These are phyloP conservation scores for Aphanomyces euteiches DNA, from an alignment of 352 stramenopile species.

Conservation along the genomic window DNA sequence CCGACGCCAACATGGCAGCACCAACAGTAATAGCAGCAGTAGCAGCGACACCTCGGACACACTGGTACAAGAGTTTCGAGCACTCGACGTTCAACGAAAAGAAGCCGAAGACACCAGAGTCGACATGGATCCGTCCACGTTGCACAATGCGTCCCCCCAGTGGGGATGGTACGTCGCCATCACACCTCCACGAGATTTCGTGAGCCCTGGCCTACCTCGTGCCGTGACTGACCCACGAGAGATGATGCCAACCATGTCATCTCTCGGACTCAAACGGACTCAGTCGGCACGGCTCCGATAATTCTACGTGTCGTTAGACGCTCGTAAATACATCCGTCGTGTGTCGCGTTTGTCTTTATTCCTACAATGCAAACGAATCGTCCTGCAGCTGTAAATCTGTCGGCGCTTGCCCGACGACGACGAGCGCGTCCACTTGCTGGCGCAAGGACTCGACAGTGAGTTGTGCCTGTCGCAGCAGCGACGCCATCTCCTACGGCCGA, in stretches of 20 bases:
- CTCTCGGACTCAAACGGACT: conserved; percentile 25
- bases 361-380: conserved; percentile 8
- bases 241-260: background rate
- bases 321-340: no score
- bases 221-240: conserved; percentile 17
- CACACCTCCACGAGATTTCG: conserved; percentile 64
- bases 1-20: no score
- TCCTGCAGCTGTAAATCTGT: background rate
- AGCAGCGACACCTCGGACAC: background rate
- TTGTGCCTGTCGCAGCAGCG: background rate
- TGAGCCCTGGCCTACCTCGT: background rate
- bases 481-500: background rate
- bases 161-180: conserved; percentile 87
- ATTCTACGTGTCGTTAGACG: no score
- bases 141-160: conserved; percentile 68
- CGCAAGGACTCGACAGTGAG: conserved; percentile 9
- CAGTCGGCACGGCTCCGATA: conserved; percentile 19
- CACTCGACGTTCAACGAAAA: conserved; percentile 24
- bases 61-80: conserved; percentile 17
- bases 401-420: background rate
- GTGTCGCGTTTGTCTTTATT: no score
- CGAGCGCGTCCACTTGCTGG: conserved; percentile 11
- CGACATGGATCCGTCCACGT: conserved; percentile 30
- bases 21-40: background rate
- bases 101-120: conserved; percentile 32